Percentiles rank a stretch among this genome's conserved stretches.
These are phyloP conservation scores for Trichoderma reesei DNA, from an alignment of 495 filamentous ascomycete species.

Conservation along the genomic window DNA sequence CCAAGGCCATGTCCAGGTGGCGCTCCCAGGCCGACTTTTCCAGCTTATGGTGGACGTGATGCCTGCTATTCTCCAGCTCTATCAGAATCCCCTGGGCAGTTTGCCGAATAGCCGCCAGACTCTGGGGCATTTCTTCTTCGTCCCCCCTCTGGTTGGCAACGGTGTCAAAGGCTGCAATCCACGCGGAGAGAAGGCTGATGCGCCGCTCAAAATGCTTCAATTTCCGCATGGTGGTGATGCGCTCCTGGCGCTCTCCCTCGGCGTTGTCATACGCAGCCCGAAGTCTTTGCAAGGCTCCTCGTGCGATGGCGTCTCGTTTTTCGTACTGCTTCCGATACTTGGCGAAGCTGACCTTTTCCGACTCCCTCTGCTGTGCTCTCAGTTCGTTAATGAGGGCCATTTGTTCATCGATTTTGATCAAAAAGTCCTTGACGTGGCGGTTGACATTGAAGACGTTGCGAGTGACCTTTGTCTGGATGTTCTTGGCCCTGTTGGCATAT, in stretches of 20 bases:
- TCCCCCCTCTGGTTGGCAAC: slow-evolving; percentile 62
- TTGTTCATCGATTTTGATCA: slow-evolving; percentile 96
- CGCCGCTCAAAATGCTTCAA: slow-evolving; percentile 74
- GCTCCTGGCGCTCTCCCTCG: slow-evolving; percentile 66
- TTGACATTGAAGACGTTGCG: slow-evolving; percentile 99
- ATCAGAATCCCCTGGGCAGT: slow-evolving; percentile 77
- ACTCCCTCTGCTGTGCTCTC: slow-evolving; percentile 81
- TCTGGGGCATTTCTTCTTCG: slow-evolving; percentile 54
- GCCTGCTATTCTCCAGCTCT: slow-evolving; percentile 80
- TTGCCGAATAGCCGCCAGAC: slow-evolving; percentile 68
- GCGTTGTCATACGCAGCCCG: slow-evolving; percentile 79
- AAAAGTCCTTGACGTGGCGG: slow-evolving; percentile 94
- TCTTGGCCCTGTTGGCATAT: slow-evolving; percentile 97
- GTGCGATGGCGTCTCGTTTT: slow-evolving; percentile 68
- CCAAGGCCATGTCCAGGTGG: slow-evolving; percentile 73
- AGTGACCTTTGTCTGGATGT: slow-evolving; percentile 98
- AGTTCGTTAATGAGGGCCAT: slow-evolving; percentile 88
- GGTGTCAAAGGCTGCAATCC: slow-evolving; percentile 86
- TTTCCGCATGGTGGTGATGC: slow-evolving; percentile 69
- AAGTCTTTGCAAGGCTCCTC: slow-evolving; percentile 73
- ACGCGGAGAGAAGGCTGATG: slow-evolving; percentile 72
- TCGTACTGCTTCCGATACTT: slow-evolving; percentile 84
- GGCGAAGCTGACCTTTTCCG: slow-evolving; percentile 72
- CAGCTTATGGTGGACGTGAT: slow-evolving; percentile 78
- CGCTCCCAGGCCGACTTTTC: slow-evolving; percentile 77